A percentile compares a stretch with the other conserved stretches of the same genome.
phyloP scores from a whole-genome alignment of 257 asterid genomes.

The Verbascum thapsus region DNA sequence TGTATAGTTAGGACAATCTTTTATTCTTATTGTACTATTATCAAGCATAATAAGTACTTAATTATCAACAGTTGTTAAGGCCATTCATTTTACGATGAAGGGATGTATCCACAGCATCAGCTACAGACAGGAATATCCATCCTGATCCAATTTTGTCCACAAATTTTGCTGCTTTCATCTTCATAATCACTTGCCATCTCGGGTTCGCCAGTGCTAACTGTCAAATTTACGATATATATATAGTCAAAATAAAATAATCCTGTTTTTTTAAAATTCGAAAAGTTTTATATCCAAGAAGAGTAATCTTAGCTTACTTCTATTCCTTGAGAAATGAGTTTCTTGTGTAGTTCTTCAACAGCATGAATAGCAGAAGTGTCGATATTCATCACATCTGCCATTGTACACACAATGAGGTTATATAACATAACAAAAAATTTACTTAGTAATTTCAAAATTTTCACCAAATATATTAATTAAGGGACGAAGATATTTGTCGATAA shows the following conservation, averaged over 20 bases:
- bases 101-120: slow-evolving; percentile 67
- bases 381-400: slow-evolving; percentile 58
- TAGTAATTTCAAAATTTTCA: no score
- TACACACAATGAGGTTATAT: not conserved
- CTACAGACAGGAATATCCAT: slow-evolving; percentile 57
- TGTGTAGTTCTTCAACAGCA: slow-evolving; percentile 64
- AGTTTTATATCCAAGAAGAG: no score
- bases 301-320: slow-evolving; percentile 46
- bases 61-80: slow-evolving; percentile 32
- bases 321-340: slow-evolving; percentile 45
- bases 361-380: slow-evolving; percentile 77
- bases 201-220: slow-evolving; percentile 73
- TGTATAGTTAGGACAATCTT: slow-evolving; percentile 15
- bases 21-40: slow-evolving; percentile 20
- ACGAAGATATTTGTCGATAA: no score
- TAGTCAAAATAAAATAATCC: not conserved
- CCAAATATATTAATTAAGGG: no score
- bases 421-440: no score
- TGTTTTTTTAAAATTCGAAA: not conserved
- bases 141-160: slow-evolving; percentile 55
- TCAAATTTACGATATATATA: not conserved
- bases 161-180: slow-evolving; percentile 56
- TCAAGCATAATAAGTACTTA: not conserved
- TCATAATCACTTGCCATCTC: slow-evolving; percentile 71
- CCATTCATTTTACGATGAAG: slow-evolving; percentile 41